phyloP scores from a whole-genome alignment of 257 asterid genomes.

The Cruciata laevipes region DNA sequence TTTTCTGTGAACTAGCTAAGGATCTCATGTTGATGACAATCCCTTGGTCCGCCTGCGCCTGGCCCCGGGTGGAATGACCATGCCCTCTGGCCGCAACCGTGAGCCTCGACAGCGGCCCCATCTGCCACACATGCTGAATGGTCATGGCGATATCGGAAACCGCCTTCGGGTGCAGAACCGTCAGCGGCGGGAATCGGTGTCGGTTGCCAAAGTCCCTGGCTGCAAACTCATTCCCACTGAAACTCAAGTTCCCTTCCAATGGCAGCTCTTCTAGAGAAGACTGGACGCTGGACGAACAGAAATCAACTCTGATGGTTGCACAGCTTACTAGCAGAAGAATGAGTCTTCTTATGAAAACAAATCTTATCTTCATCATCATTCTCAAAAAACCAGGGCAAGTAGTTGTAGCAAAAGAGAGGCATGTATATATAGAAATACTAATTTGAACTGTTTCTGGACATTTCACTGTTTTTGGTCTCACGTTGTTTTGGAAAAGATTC shows the following conservation, averaged over 20 bases:
- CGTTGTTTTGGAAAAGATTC: too few relatives aligned
- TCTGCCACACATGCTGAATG: conserved; percentile 61
- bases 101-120: conserved; percentile 57
- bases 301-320: conserved; percentile 33
- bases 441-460: too few relatives aligned
- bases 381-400: conserved; percentile 6
- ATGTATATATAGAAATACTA: too few relatives aligned
- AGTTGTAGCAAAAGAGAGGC: conserved; percentile 11
- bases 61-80: conserved; percentile 76
- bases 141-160: conserved; percentile 60
- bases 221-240: conserved; percentile 58
- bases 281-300: conserved; percentile 26
- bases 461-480: too few relatives aligned
- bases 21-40: conserved; percentile 73
- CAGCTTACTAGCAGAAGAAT: conserved; percentile 35
- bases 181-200: conserved; percentile 54
- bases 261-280: conserved; percentile 33
- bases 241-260: conserved; percentile 53
- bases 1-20: conserved; percentile 30
- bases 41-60: conserved; percentile 68
- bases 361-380: conserved; percentile 25
- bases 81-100: conserved; percentile 80
- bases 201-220: conserved; percentile 73
- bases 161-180: conserved; percentile 68
- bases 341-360: conserved; percentile 27